Percentiles rank a stretch among this genome's conserved stretches.
phyloP scores from a whole-genome alignment of 1,284 basidiomycete species.

The Irpex lacteus region DNA sequence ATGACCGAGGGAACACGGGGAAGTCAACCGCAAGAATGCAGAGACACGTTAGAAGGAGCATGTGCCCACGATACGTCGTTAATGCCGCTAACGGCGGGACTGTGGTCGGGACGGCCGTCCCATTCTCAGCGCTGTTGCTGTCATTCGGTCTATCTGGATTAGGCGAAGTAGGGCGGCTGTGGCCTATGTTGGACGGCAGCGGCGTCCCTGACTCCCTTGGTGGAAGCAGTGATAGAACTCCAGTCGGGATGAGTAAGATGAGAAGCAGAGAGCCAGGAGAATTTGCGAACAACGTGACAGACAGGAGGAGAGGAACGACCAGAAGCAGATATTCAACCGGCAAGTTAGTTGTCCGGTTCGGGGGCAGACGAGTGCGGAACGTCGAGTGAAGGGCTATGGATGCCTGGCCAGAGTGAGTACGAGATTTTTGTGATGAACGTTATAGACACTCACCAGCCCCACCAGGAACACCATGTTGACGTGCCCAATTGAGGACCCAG shows the following conservation, averaged over 20 bases:
- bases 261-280: slow-evolving; percentile 53
- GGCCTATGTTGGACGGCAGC: slow-evolving; percentile 42
- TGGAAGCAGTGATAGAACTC: slow-evolving; percentile 42
- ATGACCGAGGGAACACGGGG: slow-evolving; percentile 80
- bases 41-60: slow-evolving; percentile 92
- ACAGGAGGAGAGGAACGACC: slow-evolving; percentile 74
- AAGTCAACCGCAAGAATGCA: slow-evolving; percentile 98
- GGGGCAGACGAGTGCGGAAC: slow-evolving; percentile 45
- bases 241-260: slow-evolving; percentile 44
- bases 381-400: slow-evolving; percentile 71
- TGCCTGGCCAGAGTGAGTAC: slow-evolving; percentile 41
- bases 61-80: slow-evolving; percentile 89
- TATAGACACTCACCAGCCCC: slow-evolving; percentile 57
- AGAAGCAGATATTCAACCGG: slow-evolving; percentile 64
- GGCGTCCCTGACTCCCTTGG: slow-evolving; percentile 43
- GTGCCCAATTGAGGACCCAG: slow-evolving; percentile 73
- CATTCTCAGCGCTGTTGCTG: slow-evolving; percentile 4
- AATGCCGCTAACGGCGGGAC: slow-evolving; percentile 61
- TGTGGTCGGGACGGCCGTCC: slow-evolving; percentile 10
- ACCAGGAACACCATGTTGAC: slow-evolving; percentile 75
- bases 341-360: slow-evolving; percentile 38
- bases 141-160: slow-evolving; percentile 9
- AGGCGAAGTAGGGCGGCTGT: slow-evolving; percentile 18
- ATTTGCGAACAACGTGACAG: slow-evolving; percentile 73
- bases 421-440: not conserved